Percentiles rank a stretch among this genome's conserved stretches.
phyloP scores from a whole-genome alignment of 164 flowering plant species.

The Piper longum region DNA sequence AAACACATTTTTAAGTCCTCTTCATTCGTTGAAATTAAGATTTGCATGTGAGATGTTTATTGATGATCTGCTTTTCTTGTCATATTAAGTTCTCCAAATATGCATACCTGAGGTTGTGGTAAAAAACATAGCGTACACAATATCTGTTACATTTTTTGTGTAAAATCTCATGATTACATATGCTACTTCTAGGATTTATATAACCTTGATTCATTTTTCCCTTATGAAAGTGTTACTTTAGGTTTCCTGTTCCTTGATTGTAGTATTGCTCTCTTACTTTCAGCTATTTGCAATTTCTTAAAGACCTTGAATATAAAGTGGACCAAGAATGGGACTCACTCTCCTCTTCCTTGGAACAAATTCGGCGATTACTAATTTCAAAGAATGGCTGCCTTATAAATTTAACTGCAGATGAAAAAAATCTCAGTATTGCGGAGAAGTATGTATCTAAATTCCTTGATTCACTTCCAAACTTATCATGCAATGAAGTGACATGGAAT shows the following conservation, averaged over 20 bases:
- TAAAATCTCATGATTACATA: too few species aligned
- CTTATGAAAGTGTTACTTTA: background rate
- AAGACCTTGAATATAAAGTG: constrained; percentile 61
- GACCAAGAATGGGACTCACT: constrained; percentile 81
- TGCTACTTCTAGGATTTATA: too few species aligned
- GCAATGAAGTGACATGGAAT: constrained; percentile 31
- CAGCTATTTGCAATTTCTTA: constrained; percentile 80
- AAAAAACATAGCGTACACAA: too few species aligned
- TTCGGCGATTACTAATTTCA: constrained; percentile 67
- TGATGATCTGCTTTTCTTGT: too few species aligned
- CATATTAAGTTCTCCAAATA: too few species aligned
- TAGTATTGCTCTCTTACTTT: constrained; percentile 1
- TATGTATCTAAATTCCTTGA: constrained; percentile 69
- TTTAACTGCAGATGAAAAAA: constrained; percentile 84
- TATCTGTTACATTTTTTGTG: too few species aligned
- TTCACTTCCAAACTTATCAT: constrained; percentile 50
- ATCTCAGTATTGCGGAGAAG: constrained; percentile 52
- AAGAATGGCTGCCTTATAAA: constrained; percentile 68
- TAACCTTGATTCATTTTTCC: background rate
- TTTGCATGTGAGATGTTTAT: too few species aligned
- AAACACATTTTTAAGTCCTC: too few species aligned
- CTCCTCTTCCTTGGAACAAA: constrained; percentile 84
- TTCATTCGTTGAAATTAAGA: too few species aligned
- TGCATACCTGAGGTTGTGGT: too few species aligned
- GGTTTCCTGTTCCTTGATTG: background rate